Conservation (phyloP, 345 rosid genomes). For the Sonneratia alba region DNA sequence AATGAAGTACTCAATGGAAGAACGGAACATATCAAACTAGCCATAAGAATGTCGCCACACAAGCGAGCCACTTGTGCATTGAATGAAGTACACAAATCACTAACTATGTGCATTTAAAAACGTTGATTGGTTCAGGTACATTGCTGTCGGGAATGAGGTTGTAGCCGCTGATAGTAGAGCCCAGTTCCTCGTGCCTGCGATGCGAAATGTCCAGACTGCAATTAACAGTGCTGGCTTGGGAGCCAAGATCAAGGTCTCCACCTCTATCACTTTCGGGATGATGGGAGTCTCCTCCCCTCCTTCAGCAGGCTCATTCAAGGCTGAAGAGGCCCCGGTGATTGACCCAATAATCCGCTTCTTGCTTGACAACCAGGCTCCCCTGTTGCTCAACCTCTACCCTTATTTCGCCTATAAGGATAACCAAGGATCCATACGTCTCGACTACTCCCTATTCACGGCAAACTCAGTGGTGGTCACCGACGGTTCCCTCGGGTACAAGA, state of each 20-base stretch:
- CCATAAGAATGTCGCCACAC: too few species aligned
- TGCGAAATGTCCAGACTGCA: constrained; percentile 32
- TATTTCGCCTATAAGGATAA: constrained; percentile 22
- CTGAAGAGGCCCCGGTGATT: constrained; percentile 15
- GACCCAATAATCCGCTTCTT: constrained; percentile 31
- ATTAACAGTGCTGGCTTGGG: constrained; percentile 23
- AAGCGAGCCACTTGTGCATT: too few species aligned
- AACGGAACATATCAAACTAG: too few species aligned
- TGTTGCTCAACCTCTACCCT: constrained; percentile 38
- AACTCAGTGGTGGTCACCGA: constrained; percentile 13
- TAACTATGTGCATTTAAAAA: not conserved
- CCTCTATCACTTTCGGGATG: constrained; percentile 9
- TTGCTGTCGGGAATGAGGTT: constrained; percentile 62
- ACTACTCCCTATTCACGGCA: constrained; percentile 31
- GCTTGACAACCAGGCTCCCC: constrained; percentile 24
- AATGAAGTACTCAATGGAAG: too few species aligned
- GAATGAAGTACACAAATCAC: not conserved
- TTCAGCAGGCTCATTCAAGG: constrained; percentile 11
- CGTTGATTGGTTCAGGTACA: constrained; percentile 24
- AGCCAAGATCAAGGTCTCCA: constrained; percentile 37
- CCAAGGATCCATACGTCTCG: constrained; percentile 14
- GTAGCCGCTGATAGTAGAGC: constrained; percentile 18
- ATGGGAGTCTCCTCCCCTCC: constrained; percentile 21
- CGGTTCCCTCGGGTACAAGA: constrained; percentile 19
- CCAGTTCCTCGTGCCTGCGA: constrained; percentile 30